Evolutionary conservation across 164 flowering plant species (phyloP), one percentile per base, ranked within the genome.

Genomic region (Sedum album): DNA sequence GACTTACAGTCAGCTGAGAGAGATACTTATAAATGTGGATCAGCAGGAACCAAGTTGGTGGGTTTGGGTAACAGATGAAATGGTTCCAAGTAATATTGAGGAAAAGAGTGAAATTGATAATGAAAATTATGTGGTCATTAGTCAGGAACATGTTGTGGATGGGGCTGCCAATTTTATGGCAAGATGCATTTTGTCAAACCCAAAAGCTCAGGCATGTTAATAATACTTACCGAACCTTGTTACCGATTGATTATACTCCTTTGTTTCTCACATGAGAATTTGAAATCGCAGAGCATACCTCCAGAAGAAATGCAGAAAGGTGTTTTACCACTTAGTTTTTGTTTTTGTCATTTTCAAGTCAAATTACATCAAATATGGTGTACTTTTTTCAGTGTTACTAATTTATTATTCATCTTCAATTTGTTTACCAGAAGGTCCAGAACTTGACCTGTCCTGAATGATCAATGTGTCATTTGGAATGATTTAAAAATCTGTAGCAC

Each of bases 1-100:
- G 96, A 89, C 81, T 28, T 84, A 75, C 79, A 82, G 35, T 66
- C 81, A 38, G 90, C 81, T 41, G 97, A 91, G n/a, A n/a, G n/a
- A n/a, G 72, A 70, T 79, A 65, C 66, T 94, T 33, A 74, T 94
- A 25, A 86, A 83, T 74, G 81, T 85, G 55, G 85, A 79, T 73
- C 73, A 61, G 23, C 82, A 85, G 68, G 85, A 86, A 55, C 88
- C 96, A 17, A 88, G 93, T 80, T 85, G 92, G 92, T 93, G 96
- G 98, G 97, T 94, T n/a, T 94, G 93, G 95, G 92, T 94, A 31
- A 77, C 93, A 42, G 89, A 88, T 73, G 96, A 91, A 2, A 85
- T 83, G 86, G 81, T 79, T 69, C 88, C 86, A 0, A 75, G 75
- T 68, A 77, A 68, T 53, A 73, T 76, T 71, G 96, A 90, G 75